Evolutionary conservation across 305 asterid genomes (phyloP).

Genomic region (Caryopteris hybrid): DNA sequence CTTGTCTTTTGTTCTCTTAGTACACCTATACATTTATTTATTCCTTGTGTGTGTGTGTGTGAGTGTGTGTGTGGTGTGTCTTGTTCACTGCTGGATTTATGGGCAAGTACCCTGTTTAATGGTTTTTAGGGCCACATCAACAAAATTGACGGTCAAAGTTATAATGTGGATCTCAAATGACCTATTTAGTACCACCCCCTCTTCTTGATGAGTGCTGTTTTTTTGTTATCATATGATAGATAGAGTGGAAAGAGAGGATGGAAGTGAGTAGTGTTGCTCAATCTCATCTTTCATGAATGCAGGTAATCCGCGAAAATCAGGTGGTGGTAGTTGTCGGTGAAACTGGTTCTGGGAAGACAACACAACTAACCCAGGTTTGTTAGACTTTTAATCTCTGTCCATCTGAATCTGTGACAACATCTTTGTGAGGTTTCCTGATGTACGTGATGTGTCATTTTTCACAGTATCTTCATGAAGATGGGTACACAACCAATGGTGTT

Average conservation of each 20-base stretch:
- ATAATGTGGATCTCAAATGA: background rate
- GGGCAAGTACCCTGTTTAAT: too few species aligned
- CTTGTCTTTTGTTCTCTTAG: background rate
- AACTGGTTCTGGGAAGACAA: conserved; percentile 99
- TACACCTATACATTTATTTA: background rate
- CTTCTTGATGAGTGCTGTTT: background rate
- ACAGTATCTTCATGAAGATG: conserved; percentile 96
- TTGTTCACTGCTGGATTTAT: background rate
- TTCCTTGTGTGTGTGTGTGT: too few species aligned
- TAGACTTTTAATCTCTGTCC: background rate
- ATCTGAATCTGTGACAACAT: background rate
- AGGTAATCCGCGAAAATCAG: conserved; percentile 96
- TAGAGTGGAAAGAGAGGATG: too few species aligned
- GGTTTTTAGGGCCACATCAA: too few species aligned
- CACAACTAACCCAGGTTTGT: conserved; percentile 91
- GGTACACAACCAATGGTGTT: conserved; percentile 60
- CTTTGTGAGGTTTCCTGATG: background rate
- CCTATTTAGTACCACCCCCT: background rate
- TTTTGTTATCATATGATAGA: background rate
- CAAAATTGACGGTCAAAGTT: background rate
- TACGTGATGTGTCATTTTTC: conserved; percentile 15
- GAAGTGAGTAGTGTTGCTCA: background rate
- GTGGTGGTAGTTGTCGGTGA: conserved; percentile 97
- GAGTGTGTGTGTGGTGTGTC: too few species aligned
- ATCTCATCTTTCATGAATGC: conserved; percentile 18